Base-by-base conservation (phyloP, 257 asterid genomes). In the Gentiana straminea region DNA sequence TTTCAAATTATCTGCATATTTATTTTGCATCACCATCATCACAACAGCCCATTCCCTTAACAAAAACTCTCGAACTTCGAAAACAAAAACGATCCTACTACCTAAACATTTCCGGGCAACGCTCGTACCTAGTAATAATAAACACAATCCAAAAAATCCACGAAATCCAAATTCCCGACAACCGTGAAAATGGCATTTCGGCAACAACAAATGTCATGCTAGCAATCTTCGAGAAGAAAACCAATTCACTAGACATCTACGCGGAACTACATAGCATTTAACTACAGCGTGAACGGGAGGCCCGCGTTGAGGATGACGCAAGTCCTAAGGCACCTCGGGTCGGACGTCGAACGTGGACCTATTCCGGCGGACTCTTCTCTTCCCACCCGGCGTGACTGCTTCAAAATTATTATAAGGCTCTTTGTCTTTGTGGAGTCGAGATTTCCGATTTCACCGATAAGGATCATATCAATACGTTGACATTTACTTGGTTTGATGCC, bases 211-310 rank as follows among this genome's bases (percentile, higher is more conserved):
- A 90, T 73, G 69, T 81, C 73, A 84, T 90, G 94, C 75, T 90
- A 54, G 89, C 95, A 50, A 81, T 90, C 75, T 61, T 55, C 75
- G 96, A 90, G 91, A 90, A 90, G 68, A 90, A 86, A 75, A 82
- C 96, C 4, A 81, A 69, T 69, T 45, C 84, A 2, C 68, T 90
- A 11, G 96, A 90, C 84, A 70, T 86, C 58, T 90, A 90, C 71
- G 38, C 94, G 96, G 52, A 84, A 90, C 80, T 91, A 70, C 80
- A 73, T 91, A 49, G 94, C 66, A 58, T 58, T 75, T 70, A 83
- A 83, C 59, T 91, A 91, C 68, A 87, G 95, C 5, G n/a, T n/a
- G 97, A 91, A 68, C 94, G 94, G 49, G 94, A 84, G 71, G 97
- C 97, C 36, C 93, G 78, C 70, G 44, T 84, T 53, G 95, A 91